Percentiles rank a stretch among this genome's conserved stretches.
phyloP scores from a whole-genome alignment of 192 early-diverging fungal genomes.

The Coemansia sp. region DNA sequence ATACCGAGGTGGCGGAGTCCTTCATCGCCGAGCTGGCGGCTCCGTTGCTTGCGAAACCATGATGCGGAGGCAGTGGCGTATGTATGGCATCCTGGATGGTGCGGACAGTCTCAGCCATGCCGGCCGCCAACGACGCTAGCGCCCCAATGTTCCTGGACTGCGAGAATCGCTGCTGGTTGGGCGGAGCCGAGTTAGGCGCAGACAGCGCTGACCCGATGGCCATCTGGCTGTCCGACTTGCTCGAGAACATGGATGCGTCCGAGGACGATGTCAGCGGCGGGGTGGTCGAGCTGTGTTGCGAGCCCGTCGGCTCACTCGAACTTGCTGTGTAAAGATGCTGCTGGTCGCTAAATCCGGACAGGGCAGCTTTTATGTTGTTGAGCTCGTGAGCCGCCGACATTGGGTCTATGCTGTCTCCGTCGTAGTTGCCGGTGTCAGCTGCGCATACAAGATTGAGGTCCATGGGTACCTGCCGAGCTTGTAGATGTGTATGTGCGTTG shows the following conservation, averaged over 20 bases:
- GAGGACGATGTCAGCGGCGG: conserved; percentile 8
- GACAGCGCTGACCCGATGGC: background rate
- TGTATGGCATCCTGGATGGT: conserved; percentile 4
- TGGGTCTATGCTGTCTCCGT: background rate
- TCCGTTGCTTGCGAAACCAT: background rate
- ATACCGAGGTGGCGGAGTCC: background rate
- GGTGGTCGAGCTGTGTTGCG: background rate
- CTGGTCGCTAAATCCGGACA: conserved; percentile 4
- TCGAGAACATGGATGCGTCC: background rate
- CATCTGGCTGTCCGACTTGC: background rate
- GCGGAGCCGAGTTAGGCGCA: background rate
- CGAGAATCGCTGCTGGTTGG: conserved; percentile 1
- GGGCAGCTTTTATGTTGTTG: conserved; percentile 28
- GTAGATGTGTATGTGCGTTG: background rate
- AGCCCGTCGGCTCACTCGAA: background rate
- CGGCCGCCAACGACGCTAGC: background rate
- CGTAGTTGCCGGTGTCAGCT: conserved; percentile 9
- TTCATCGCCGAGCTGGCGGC: background rate
- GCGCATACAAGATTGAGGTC: conserved; percentile 48
- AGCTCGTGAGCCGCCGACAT: conserved; percentile 32
- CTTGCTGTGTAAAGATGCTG: background rate
- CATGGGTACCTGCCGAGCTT: conserved; percentile 13
- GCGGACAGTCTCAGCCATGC: background rate
- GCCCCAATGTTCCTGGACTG: background rate
- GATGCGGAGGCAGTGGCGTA: background rate